Percentiles rank a stretch among this genome's conserved stretches.
Conservation (phyloP, 345 rosid genomes). For the Brassica juncea region DNA sequence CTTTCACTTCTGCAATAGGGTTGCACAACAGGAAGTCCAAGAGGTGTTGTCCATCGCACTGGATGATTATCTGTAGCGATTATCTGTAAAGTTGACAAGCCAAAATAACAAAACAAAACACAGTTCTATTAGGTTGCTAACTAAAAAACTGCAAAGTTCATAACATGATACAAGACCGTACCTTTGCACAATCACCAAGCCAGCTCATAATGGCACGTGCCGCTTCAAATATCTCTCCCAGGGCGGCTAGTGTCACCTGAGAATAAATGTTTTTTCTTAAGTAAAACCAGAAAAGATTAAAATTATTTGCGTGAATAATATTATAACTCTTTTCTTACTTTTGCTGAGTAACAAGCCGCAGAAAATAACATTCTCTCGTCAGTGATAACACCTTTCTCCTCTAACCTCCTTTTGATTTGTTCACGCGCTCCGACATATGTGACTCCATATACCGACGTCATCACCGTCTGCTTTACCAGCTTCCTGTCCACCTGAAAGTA, state of each 20-base stretch:
- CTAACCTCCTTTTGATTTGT: conserved; percentile 86
- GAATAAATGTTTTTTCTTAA: background rate
- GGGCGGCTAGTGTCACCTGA: conserved; percentile 82
- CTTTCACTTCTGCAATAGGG: conserved; percentile 81
- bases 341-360: conserved; percentile 92
- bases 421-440: conserved; percentile 97
- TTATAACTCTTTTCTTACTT: conserved; percentile 52
- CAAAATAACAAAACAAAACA: background rate
- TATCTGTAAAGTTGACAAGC: conserved; percentile 47
- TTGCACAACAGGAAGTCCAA: conserved; percentile 97
- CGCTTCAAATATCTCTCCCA: conserved; percentile 91
- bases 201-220: conserved; percentile 93
- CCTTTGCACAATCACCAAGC: conserved; percentile 98
- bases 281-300: background rate
- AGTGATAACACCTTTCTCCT: conserved; percentile 80
- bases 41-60: conserved; percentile 93
- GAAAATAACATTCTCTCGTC: conserved; percentile 75
- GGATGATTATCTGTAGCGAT: conserved; percentile 83
- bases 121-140: background rate
- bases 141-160: background rate
- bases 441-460: conserved; percentile 99
- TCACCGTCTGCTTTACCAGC: conserved; percentile 94
- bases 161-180: conserved; percentile 14
- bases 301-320: background rate
- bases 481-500: conserved; percentile 87